Evolutionary conservation across 768 basidiomycete species (phyloP), one percentile per base, ranked within the genome.

Genomic region (Podaxis mareebaensis): DNA sequence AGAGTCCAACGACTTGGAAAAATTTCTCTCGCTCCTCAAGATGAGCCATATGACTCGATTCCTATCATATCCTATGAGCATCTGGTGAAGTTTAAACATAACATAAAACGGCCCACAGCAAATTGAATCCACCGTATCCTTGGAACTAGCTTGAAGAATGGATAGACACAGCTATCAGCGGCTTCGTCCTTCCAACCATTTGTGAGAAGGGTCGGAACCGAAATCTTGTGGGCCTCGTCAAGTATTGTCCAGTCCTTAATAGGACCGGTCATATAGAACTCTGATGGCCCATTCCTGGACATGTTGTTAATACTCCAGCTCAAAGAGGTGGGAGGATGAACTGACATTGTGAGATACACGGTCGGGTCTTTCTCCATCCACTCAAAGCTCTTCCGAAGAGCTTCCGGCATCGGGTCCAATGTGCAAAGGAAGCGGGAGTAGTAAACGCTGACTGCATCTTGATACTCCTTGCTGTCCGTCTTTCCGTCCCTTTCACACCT

Each of bases 71-170:
- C 20, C 3, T 26, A 11, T 54, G 15, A 54, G 15, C 33, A 38
- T 30, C 7, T 10, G 13, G 13, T 11, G 39, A 5, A 39, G 54
- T 20, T 39, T 7, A 40, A 20, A 33, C 4, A 30, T 53, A 20
- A 60, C 2, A 33, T 48, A n/a, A 48, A 26, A 42, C 10, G 26
- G 52, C 64, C 8, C 67, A 65, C 65, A 7, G 74, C 70, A 65
- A 83, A 81, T 42, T 77, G 75, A 20, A 78, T 73, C 83, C 83
- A 83, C 61, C 78, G 78, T 2, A 79, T 79, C n/a, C 74, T 72
- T 3, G 73, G 71, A 1, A 85, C 76, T 12, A 64, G 53, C n/a
- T 74, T 64, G 66, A 79, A 81, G 67, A 78, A 76, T 46, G 79
- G 77, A 2, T 58, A 56, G 11, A 79, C 69, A 15, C 71, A 73